Conservation (phyloP, 345 rosid genomes). For the Brassica carinata region DNA sequence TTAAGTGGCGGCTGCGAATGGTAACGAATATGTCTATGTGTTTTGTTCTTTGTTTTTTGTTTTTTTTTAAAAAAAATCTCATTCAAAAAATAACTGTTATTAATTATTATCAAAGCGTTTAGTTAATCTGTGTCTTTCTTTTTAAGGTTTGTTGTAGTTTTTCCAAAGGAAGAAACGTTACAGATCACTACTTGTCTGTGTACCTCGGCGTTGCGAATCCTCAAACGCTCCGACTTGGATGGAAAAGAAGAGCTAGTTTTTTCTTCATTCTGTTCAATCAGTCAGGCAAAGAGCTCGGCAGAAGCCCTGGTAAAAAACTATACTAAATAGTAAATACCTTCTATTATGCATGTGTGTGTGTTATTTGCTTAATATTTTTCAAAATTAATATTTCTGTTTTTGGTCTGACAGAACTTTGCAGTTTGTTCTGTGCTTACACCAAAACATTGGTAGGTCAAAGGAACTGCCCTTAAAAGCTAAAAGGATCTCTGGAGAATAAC, state of each 20-base stretch:
- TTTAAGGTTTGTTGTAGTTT: not conserved
- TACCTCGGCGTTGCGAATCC: not conserved
- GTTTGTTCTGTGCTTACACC: not conserved
- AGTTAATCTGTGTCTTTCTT: not conserved
- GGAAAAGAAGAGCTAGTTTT: not conserved
- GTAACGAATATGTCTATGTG: not conserved
- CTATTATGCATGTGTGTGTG: not conserved
- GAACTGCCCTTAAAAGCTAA: not conserved
- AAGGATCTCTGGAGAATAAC: not conserved
- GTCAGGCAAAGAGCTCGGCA: not conserved
- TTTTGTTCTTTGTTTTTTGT: not conserved
- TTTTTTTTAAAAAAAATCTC: no score
- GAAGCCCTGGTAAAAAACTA: not conserved
- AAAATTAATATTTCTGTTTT: no score
- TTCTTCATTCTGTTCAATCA: not conserved
- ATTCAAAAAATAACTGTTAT: no score
- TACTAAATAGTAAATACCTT: not conserved
- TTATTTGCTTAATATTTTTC: not conserved
- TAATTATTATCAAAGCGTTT: not conserved
- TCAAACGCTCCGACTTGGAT: not conserved
- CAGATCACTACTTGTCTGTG: not conserved
- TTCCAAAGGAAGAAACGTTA: not conserved
- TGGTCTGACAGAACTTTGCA: not conserved
- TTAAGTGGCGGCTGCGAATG: not conserved
- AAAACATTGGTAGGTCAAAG: not conserved